Percentiles rank a stretch among this genome's conserved stretches.
These are phyloP conservation scores for Talaromyces sp. DNA, from an alignment of 2,329 filamentous ascomycete species.

Conservation along the genomic window DNA sequence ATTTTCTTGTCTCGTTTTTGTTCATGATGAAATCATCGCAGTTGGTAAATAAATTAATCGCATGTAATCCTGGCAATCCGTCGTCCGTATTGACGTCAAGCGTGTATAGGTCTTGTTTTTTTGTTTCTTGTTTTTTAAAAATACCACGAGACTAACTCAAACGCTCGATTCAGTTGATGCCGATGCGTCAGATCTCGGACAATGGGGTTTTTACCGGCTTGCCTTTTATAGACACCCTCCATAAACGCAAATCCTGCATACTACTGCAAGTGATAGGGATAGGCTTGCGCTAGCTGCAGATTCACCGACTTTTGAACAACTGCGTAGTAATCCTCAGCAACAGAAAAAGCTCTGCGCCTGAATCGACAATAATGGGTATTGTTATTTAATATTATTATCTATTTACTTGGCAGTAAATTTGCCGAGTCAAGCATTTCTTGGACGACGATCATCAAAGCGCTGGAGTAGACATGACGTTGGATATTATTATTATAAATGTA, in stretches of 20 bases:
- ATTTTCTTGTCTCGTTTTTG: not conserved
- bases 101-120: not conserved
- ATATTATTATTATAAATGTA: not conserved
- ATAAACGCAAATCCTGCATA: not conserved
- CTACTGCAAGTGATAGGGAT: conserved; percentile 1
- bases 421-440: not conserved
- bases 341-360: not conserved
- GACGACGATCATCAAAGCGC: not conserved
- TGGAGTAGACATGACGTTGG: not conserved
- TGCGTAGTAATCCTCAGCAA: not conserved
- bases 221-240: not conserved
- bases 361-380: too few species aligned
- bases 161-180: not conserved
- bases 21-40: not conserved
- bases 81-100: not conserved
- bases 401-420: not conserved
- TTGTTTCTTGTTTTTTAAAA: not conserved
- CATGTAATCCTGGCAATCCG: not conserved
- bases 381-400: too few species aligned
- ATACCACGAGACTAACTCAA: not conserved
- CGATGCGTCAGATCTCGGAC: not conserved
- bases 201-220: not conserved
- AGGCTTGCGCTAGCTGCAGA: not conserved
- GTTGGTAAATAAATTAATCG: not conserved
- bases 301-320: not conserved